phyloP scores from a whole-genome alignment of 225 moss, liverwort and hornwort species.

The Pseudisothecium myosuroides region DNA sequence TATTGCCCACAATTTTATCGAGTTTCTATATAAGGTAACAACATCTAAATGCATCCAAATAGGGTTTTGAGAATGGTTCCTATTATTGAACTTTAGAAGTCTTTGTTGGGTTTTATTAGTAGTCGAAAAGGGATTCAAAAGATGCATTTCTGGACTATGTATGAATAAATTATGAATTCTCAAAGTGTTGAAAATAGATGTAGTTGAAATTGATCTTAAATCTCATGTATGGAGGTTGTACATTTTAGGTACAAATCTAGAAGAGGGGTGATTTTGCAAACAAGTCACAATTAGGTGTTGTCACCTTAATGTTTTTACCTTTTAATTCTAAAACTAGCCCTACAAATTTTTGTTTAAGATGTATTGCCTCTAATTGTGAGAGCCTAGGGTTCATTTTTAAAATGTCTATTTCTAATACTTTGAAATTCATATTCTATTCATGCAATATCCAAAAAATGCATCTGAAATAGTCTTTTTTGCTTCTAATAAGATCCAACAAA shows the following conservation, averaged over 20 bases:
- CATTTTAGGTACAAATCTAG: neutral
- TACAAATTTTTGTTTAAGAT: no score
- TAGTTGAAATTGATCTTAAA: accelerated
- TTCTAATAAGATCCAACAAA: no score
- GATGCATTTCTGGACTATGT: accelerated
- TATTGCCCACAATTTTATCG: neutral
- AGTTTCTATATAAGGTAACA: neutral
- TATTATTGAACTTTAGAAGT: neutral
- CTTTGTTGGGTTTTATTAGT: neutral
- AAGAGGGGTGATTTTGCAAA: neutral
- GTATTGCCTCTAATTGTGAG: neutral
- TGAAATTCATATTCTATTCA: neutral
- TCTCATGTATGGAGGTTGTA: neutral
- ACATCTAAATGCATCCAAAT: neutral
- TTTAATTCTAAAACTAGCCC: accelerated
- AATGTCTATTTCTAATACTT: neutral
- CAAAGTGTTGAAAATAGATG: neutral
- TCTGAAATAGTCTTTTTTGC: neutral
- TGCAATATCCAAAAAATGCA: neutral
- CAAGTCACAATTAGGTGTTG: neutral
- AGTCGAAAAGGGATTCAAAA: neutral
- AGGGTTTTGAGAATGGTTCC: neutral
- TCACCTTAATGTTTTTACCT: neutral
- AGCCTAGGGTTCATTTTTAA: neutral
- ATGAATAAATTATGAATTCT: neutral